Evolutionary conservation across 441 rosid genomes (phyloP).

Genomic region (Bocquillonia castaneifolia): DNA sequence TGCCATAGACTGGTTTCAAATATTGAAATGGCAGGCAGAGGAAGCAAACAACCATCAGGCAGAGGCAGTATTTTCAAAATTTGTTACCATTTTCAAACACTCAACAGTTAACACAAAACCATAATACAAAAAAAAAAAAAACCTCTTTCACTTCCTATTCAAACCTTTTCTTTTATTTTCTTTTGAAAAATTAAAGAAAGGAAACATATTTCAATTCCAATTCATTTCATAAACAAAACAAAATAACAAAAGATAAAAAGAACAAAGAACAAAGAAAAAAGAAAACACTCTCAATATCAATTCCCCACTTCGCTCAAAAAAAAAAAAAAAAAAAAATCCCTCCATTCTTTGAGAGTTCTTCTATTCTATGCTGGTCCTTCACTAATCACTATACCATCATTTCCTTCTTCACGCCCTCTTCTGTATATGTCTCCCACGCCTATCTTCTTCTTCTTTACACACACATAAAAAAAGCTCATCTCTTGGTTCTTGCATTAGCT

Average conservation of each 20-base stretch:
- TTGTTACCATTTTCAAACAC: not conserved
- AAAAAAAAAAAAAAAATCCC: no score
- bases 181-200: not conserved
- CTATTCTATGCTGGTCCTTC: not conserved
- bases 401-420: constrained; percentile 12
- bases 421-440: constrained; percentile 19
- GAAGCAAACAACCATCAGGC: no score
- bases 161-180: not conserved
- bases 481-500: no score
- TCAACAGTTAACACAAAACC: not conserved
- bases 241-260: no score
- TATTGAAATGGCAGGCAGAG: not conserved
- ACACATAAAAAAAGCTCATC: no score
- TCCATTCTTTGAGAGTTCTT: not conserved
- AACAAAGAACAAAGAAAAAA: no score
- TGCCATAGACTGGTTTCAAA: not conserved
- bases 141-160: not conserved
- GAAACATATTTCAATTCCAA: no score
- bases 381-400: constrained; percentile 12
- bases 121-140: no score
- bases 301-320: no score
- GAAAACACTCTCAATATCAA: no score
- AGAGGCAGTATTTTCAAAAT: not conserved
- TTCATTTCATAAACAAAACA: constrained; percentile 8
- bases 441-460: not conserved